Percentiles rank a stretch among this genome's conserved stretches.
These are phyloP conservation scores for Amanita thiersii DNA, from an alignment of 768 basidiomycete genomes.

Conservation along the genomic window DNA sequence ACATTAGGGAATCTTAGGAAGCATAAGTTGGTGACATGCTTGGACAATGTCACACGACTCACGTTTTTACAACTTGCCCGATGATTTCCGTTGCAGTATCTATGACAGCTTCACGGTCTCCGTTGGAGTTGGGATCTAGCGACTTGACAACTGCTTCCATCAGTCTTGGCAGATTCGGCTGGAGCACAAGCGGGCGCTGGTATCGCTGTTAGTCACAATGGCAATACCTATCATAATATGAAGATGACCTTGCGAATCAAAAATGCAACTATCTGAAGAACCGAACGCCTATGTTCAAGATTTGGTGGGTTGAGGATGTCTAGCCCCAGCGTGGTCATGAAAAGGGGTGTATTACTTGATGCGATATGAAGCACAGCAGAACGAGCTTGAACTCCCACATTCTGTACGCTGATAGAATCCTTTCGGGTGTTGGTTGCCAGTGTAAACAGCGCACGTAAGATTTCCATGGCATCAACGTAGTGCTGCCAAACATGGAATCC, in stretches of 20 bases:
- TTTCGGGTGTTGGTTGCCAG: slow-evolving; percentile 70
- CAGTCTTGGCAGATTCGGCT: slow-evolving; percentile 74
- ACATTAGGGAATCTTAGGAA: slow-evolving; percentile 73
- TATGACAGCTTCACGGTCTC: slow-evolving; percentile 74
- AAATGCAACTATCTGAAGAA: slow-evolving; percentile 91
- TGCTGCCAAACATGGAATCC: slow-evolving; percentile 95
- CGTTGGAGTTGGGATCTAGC: slow-evolving; percentile 80
- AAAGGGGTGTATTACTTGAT: slow-evolving; percentile 71
- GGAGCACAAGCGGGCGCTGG: slow-evolving; percentile 78
- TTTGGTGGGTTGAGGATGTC: slow-evolving; percentile 78
- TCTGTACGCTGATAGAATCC: slow-evolving; percentile 59
- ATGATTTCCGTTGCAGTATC: slow-evolving; percentile 93
- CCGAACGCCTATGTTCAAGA: slow-evolving; percentile 73
- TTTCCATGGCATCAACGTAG: slow-evolving; percentile 83
- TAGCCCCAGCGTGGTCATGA: slow-evolving; percentile 89
- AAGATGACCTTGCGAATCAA: slow-evolving; percentile 74
- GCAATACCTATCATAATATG: not conserved
- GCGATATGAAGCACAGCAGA: slow-evolving; percentile 82
- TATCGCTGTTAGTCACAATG: not conserved
- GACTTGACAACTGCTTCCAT: slow-evolving; percentile 97
- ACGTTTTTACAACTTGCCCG: slow-evolving; percentile 93
- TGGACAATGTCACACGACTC: slow-evolving; percentile 19
- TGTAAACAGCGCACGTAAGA: slow-evolving; percentile 75
- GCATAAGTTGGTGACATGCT: not conserved
- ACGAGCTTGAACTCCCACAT: slow-evolving; percentile 71